A percentile compares a stretch with the other conserved stretches of the same genome.
Evolutionary conservation across 2,329 filamentous ascomycete species (phyloP).

Genomic region (Colletotrichum tofieldiae): DNA sequence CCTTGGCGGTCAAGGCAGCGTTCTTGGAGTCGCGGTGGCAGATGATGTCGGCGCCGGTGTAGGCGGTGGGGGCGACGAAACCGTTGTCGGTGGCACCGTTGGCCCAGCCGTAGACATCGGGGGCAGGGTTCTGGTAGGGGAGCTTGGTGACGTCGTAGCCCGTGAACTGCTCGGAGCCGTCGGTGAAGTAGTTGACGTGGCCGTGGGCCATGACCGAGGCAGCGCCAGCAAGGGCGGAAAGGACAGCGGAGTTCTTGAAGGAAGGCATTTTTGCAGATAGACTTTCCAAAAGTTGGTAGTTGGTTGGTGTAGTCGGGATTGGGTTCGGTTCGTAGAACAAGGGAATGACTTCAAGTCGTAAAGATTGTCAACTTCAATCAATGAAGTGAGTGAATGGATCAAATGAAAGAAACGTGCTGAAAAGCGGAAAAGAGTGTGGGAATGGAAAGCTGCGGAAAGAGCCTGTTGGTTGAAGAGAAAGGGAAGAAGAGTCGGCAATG

Average conservation of each 20-base stretch:
- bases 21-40: conserved; percentile 62
- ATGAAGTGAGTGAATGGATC: conserved; percentile 40
- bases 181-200: conserved; percentile 50
- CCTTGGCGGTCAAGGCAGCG: conserved; percentile 57
- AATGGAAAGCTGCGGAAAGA: conserved; percentile 40
- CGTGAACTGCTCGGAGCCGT: conserved; percentile 51
- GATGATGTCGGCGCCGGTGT: conserved; percentile 60
- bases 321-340: conserved; percentile 21
- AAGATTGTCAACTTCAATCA: conserved; percentile 42
- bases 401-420: conserved; percentile 42
- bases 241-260: conserved; percentile 43
- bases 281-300: conserved; percentile 29
- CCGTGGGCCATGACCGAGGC: conserved; percentile 50
- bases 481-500: too few species aligned
- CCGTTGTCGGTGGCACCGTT: conserved; percentile 57
- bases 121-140: conserved; percentile 46
- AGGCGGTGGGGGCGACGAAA: conserved; percentile 62
- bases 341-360: conserved; percentile 40
- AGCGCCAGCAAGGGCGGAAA: conserved; percentile 46
- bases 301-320: conserved; percentile 2
- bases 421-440: conserved; percentile 40
- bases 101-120: conserved; percentile 53
- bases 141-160: conserved; percentile 48
- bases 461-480: conserved; percentile 34
- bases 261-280: conserved; percentile 45